Conservation (phyloP, 1,284 basidiomycete genomes). For the Microbotryum intermedium region DNA sequence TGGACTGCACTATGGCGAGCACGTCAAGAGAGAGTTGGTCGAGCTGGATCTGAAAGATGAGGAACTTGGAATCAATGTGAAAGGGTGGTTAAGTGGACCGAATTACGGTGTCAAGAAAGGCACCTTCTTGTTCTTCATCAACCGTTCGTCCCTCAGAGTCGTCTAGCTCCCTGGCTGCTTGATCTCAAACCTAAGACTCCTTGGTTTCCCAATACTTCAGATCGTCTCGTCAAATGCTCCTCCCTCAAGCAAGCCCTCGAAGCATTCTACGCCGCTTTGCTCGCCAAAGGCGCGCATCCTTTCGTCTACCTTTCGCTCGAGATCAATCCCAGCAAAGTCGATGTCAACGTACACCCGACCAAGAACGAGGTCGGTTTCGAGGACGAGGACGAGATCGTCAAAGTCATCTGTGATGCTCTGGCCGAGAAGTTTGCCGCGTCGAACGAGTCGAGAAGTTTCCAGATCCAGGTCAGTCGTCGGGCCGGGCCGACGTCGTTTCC, state of each 20-base stretch:
- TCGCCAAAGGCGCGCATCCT: constrained; percentile 86
- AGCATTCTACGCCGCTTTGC: constrained; percentile 67
- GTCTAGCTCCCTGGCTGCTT: not conserved
- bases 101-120: constrained; percentile 84
- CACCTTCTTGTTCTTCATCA: constrained; percentile 89
- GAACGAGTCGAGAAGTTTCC: constrained; percentile 62
- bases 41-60: constrained; percentile 41
- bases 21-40: constrained; percentile 72
- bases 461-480: constrained; percentile 58
- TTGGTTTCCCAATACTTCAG: constrained; percentile 42
- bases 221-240: constrained; percentile 84
- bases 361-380: constrained; percentile 82
- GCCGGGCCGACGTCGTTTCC: not conserved
- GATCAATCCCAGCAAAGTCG: constrained; percentile 78
- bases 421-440: constrained; percentile 56
- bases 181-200: not conserved
- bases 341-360: constrained; percentile 97
- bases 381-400: constrained; percentile 81
- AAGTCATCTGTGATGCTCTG: constrained; percentile 65
- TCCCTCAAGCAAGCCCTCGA: constrained; percentile 83
- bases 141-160: constrained; percentile 53
- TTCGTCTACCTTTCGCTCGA: constrained; percentile 85
- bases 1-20: constrained; percentile 68
- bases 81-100: constrained; percentile 73
- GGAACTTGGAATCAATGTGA: constrained; percentile 52